Conservation (phyloP, 805 yeast species). For the Scheffersomyces amazonensis region DNA sequence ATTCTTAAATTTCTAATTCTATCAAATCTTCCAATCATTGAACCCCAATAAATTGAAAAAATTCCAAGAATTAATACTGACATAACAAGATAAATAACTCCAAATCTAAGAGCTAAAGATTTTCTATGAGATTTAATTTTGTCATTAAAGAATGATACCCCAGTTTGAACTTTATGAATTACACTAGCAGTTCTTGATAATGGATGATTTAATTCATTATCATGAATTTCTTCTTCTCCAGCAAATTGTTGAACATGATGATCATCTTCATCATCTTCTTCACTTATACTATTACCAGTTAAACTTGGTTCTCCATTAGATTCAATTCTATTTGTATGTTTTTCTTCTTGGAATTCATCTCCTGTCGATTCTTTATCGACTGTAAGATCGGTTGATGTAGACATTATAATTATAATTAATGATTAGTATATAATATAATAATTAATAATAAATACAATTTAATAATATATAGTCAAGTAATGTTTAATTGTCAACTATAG, state of each 20-base stretch:
- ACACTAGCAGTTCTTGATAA: slow-evolving; percentile 10
- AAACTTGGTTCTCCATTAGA: too few relatives aligned
- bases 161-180: slow-evolving; percentile 22
- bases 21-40: slow-evolving; percentile 25
- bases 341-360: background rate
- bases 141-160: slow-evolving; percentile 30
- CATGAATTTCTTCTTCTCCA: background rate
- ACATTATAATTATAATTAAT: too few relatives aligned
- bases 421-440: too few relatives aligned
- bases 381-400: too few relatives aligned
- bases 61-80: slow-evolving; percentile 29
- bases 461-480: too few relatives aligned
- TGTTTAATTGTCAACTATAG: too few relatives aligned
- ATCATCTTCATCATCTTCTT: background rate
- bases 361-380: too few relatives aligned
- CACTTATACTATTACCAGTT: background rate
- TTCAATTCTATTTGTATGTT: too few relatives aligned
- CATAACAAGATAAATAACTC: slow-evolving; percentile 26
- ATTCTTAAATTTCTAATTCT: slow-evolving; percentile 30
- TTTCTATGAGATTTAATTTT: slow-evolving; percentile 18
- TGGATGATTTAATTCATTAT: background rate
- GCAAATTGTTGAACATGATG: background rate
- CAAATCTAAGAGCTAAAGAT: slow-evolving; percentile 13
- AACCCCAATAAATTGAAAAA: slow-evolving; percentile 42
- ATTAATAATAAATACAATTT: too few relatives aligned